These are phyloP conservation scores for Penicillium sp. DNA, from an alignment of 2,329 filamentous ascomycete species.

Conservation along the genomic window DNA sequence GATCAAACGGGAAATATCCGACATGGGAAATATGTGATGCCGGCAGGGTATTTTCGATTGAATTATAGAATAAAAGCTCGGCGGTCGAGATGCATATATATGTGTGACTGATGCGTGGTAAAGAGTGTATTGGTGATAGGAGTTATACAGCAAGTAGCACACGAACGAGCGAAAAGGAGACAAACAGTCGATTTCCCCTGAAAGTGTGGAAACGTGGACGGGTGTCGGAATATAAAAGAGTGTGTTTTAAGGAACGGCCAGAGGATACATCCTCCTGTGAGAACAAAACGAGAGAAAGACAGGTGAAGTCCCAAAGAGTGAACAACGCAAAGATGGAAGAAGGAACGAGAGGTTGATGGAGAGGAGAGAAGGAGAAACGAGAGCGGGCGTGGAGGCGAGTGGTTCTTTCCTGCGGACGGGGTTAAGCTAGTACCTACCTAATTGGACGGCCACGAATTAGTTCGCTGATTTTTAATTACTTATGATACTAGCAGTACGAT, in stretches of 20 bases:
- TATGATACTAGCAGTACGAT: background rate
- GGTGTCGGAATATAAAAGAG: background rate
- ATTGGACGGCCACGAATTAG: background rate
- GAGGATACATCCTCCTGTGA: conserved; percentile 2
- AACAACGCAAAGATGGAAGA: background rate
- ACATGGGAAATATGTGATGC: background rate
- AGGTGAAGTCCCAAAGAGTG: background rate
- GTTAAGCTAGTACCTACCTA: background rate
- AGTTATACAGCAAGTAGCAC: no score
- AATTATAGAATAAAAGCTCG: background rate
- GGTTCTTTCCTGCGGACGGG: background rate
- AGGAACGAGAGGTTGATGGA: background rate
- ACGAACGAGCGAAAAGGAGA: conserved; percentile 1
- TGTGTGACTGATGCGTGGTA: background rate
- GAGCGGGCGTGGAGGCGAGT: background rate
- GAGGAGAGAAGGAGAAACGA: background rate
- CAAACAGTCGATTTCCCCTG: background rate
- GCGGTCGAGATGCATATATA: background rate
- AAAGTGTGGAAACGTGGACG: background rate
- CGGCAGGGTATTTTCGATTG: background rate
- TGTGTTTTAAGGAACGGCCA: conserved; percentile 9
- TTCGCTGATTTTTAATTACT: background rate
- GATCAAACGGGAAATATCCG: background rate
- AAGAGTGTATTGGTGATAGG: background rate
- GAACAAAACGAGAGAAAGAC: background rate